phyloP scores from a whole-genome alignment of 2,329 filamentous ascomycete species.

The Fusarium sp. region DNA sequence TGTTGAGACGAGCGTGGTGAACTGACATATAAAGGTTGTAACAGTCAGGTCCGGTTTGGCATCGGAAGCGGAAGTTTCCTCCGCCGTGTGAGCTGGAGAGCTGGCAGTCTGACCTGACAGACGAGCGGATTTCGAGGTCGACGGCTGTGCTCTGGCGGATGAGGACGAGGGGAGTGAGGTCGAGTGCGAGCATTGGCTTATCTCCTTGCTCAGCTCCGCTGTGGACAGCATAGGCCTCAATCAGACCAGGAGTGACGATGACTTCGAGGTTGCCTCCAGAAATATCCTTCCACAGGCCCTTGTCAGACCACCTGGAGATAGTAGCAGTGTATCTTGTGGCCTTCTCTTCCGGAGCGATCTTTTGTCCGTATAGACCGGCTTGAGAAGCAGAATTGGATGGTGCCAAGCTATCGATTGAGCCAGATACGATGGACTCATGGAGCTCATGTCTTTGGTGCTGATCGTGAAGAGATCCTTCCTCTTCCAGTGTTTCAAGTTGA shows the following conservation, averaged over 20 bases:
- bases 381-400: conserved; percentile 89
- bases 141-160: conserved; percentile 91
- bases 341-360: conserved; percentile 56
- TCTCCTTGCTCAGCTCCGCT: conserved; percentile 53
- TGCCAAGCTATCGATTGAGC: conserved; percentile 73
- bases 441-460: conserved; percentile 42
- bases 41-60: conserved; percentile 81
- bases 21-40: conserved; percentile 86
- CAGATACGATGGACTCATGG: conserved; percentile 60
- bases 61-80: conserved; percentile 90
- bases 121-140: conserved; percentile 93
- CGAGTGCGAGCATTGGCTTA: conserved; percentile 75
- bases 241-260: conserved; percentile 68
- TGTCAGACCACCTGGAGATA: conserved; percentile 74
- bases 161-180: conserved; percentile 91
- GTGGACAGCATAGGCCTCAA: conserved; percentile 67
- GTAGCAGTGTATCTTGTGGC: conserved; percentile 64
- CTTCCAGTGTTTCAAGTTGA: conserved; percentile 52
- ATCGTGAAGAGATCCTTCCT: conserved; percentile 28
- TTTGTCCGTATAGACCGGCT: conserved; percentile 67
- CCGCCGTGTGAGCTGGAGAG: conserved; percentile 73
- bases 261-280: conserved; percentile 66
- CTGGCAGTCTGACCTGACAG: conserved; percentile 78
- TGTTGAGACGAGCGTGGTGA: conserved; percentile 90
- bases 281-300: conserved; percentile 72